phyloP scores from a whole-genome alignment of 179 eudicot species.

The Silene vulgaris region DNA sequence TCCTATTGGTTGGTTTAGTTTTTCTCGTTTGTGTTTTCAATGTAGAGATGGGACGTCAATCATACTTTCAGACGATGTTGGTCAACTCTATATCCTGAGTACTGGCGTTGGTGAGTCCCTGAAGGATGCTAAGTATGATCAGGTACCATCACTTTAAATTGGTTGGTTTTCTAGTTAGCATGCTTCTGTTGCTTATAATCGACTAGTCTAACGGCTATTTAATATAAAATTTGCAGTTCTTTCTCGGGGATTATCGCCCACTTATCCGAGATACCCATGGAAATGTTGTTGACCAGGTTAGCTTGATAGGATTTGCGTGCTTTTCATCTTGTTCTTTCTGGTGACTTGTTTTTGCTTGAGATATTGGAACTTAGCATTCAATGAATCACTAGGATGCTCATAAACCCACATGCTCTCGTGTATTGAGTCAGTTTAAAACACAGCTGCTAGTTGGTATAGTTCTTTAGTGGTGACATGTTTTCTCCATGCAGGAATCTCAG shows the following conservation, averaged over 20 bases:
- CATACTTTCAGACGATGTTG: conserved; percentile 90
- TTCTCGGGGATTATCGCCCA: conserved; percentile 95
- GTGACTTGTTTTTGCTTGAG: background rate
- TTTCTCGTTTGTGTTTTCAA: background rate
- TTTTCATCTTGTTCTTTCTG: conserved; percentile 7
- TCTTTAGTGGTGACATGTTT: too few species aligned
- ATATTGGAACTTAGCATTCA: background rate
- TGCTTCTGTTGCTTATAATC: conserved; percentile 16
- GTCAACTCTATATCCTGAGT: conserved; percentile 77
- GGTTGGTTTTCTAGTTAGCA: conserved; percentile 5
- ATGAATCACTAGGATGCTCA: background rate
- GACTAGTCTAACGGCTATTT: conserved; percentile 15
- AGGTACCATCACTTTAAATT: conserved; percentile 42
- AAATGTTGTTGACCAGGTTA: conserved; percentile 93
- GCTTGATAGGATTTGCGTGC: conserved; percentile 12
- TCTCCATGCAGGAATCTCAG: conserved; percentile 74
- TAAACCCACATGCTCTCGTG: background rate
- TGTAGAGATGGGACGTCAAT: conserved; percentile 96
- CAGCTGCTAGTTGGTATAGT: background rate
- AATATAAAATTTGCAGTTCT: conserved; percentile 52
- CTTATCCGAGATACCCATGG: conserved; percentile 82
- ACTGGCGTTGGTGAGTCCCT: conserved; percentile 95
- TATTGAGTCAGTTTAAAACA: background rate
- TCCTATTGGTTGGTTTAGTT: conserved; percentile 13
- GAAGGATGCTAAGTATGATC: conserved; percentile 86